phyloP scores from a whole-genome alignment of 2,329 filamentous ascomycete genomes.

The Fusarium devonianum region DNA sequence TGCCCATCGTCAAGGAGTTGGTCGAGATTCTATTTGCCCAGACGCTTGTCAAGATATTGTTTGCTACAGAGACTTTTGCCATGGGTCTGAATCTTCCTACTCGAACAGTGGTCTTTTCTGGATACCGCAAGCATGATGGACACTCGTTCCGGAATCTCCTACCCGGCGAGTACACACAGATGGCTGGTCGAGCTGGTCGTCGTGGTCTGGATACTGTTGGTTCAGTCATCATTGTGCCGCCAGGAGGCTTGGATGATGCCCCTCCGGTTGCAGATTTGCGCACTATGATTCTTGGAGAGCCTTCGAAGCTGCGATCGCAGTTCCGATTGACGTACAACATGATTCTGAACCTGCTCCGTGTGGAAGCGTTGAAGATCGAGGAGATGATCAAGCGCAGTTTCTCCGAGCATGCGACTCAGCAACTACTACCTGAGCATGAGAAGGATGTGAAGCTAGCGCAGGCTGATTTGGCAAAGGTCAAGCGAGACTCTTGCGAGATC shows the following conservation, averaged over 20 bases:
- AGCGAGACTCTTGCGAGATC: constrained; percentile 80
- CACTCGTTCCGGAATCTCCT: constrained; percentile 89
- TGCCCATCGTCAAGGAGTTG: constrained; percentile 97
- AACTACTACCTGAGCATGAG: constrained; percentile 91
- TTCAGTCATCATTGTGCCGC: constrained; percentile 90
- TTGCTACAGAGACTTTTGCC: constrained; percentile 97
- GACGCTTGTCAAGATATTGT: constrained; percentile 94
- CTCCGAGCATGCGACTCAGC: constrained; percentile 96
- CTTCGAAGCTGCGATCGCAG: constrained; percentile 93
- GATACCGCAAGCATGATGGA: constrained; percentile 95
- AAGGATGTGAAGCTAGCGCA: constrained; percentile 93
- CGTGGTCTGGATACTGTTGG: constrained; percentile 92
- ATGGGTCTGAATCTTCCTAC: constrained; percentile 98
- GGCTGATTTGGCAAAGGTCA: constrained; percentile 88
- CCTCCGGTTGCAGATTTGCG: constrained; percentile 83
- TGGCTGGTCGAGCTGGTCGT: constrained; percentile 93
- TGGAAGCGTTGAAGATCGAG: constrained; percentile 97
- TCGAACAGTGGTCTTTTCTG: constrained; percentile 95
- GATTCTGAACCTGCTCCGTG: constrained; percentile 93
- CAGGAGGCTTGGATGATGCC: constrained; percentile 81
- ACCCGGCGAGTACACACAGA: constrained; percentile 97
- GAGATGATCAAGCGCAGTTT: constrained; percentile 99
- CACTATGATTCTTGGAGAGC: constrained; percentile 95
- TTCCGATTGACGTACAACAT: constrained; percentile 99
- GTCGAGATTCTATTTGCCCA: constrained; percentile 97